Evolutionary conservation across 1,284 basidiomycete species (phyloP).

Genomic region (Neonothopanus nambi): DNA sequence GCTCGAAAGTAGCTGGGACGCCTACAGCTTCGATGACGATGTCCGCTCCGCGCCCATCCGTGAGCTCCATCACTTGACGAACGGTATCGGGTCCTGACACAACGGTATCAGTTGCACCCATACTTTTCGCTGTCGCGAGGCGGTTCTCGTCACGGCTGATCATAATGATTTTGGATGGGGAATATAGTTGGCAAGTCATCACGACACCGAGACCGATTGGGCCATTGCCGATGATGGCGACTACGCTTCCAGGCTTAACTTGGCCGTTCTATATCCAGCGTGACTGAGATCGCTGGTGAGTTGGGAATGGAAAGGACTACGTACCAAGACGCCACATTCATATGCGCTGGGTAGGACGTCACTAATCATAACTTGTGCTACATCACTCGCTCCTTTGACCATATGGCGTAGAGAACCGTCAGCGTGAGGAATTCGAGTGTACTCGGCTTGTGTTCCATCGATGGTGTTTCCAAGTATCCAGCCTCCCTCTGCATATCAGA

Average conservation of each 20-base stretch:
- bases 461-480: conserved; percentile 29
- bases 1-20: conserved; percentile 25
- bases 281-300: neutral
- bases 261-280: conserved; percentile 19
- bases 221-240: conserved; percentile 27
- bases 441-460: conserved; percentile 31
- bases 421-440: conserved; percentile 26
- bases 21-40: conserved; percentile 29
- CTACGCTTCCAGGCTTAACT: conserved; percentile 24
- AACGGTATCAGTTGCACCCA: conserved; percentile 28
- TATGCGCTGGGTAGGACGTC: conserved; percentile 25
- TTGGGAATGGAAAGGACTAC: neutral
- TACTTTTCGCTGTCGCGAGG: conserved; percentile 19
- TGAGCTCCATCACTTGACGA: conserved; percentile 7
- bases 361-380: conserved; percentile 23
- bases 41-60: conserved; percentile 21
- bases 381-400: conserved; percentile 21
- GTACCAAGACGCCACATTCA: conserved; percentile 26
- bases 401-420: conserved; percentile 23
- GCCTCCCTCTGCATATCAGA: conserved; percentile 19
- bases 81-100: conserved; percentile 18
- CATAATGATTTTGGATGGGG: conserved; percentile 25
- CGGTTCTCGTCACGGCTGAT: conserved; percentile 26
- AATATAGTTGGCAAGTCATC: conserved; percentile 28
- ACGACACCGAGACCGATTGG: conserved; percentile 27